These are phyloP conservation scores for Eutrema japonicum DNA, from an alignment of 345 rosid species.

Conservation along the genomic window DNA sequence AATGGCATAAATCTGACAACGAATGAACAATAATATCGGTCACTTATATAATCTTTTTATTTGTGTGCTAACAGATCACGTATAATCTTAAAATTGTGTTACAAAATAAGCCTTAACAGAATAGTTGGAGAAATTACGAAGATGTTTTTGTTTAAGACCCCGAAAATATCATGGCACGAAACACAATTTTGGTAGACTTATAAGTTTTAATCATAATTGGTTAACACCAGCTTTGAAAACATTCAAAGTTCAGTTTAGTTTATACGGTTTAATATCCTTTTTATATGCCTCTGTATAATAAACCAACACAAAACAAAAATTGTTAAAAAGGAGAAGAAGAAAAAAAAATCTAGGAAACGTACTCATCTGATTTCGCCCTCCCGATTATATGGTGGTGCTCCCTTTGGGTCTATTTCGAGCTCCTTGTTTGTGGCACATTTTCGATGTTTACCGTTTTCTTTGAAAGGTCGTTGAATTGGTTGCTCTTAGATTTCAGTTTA, in stretches of 20 bases:
- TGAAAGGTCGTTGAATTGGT: no score
- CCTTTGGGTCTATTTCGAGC: no score
- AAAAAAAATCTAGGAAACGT: slow-evolving; percentile 28
- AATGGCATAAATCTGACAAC: not conserved
- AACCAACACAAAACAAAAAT: not conserved
- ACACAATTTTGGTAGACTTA: not conserved
- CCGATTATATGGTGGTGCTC: no score
- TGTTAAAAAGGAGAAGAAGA: not conserved
- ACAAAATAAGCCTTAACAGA: not conserved
- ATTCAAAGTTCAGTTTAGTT: not conserved
- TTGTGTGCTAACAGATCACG: not conserved
- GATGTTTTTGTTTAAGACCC: not conserved
- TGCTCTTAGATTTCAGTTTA: no score
- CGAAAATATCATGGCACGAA: not conserved
- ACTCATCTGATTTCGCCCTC: no score
- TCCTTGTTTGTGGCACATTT: no score
- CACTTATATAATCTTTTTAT: no score
- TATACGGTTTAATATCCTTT: not conserved
- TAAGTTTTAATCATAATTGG: not conserved
- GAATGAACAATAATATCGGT: not conserved
- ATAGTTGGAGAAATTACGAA: not conserved
- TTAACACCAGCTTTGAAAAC: not conserved
- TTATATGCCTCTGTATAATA: not conserved
- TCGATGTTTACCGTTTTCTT: no score
- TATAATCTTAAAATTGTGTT: not conserved